Evolutionary conservation across 306 rosid genomes (phyloP), one percentile per base, ranked within the genome.

Genomic region (Cucurbita maxima): DNA sequence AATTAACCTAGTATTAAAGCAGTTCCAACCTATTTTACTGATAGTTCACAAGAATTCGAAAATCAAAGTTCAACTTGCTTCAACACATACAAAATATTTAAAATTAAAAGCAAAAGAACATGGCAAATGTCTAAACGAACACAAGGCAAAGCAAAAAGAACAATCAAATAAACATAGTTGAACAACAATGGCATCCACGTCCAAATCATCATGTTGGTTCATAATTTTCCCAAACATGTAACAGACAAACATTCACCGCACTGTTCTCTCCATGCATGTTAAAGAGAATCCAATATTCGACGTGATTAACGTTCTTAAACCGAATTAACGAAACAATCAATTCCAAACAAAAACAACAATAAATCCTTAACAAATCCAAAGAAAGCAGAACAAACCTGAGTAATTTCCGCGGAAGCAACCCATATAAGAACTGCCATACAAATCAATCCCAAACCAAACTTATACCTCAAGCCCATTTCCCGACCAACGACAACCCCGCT

Each of bases 381-480:
- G 2, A 72, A 43, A 36, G 4, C 16, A 38, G 40, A 43, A 34
- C 71, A 56, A 73, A 90, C 93, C 96, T 90, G 96, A 74, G 96
- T 86, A 43, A 90, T 81, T 75, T 87, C 93, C 37, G 96, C 96
- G 48, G 86, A 87, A 58, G 88, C 70, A 38, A 90, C 93, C 92
- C 88, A 88, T 47, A 88, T 83, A 56, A 87, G 40, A 71, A 90
- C 89, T 77, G 79, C 82, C 18, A 81, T 76, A 62, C 83, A 84
- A 54, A 90, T 86, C 69, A 88, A 79, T 18, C 85, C 93, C 81
- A 90, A 79, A 38, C 93, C 96, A 14, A 78, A 79, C 47, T 76
- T 68, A 75, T 87, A 86, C 73, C 57, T 84, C 89, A 84, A 86
- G 66, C 82, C 89, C 96, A 90, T 90, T 62, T 74, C 57, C 56